Percentiles rank a stretch among this genome's conserved stretches.
Conservation (phyloP, 495 filamentous ascomycete species). For the Saxophila tyrrhenica region DNA sequence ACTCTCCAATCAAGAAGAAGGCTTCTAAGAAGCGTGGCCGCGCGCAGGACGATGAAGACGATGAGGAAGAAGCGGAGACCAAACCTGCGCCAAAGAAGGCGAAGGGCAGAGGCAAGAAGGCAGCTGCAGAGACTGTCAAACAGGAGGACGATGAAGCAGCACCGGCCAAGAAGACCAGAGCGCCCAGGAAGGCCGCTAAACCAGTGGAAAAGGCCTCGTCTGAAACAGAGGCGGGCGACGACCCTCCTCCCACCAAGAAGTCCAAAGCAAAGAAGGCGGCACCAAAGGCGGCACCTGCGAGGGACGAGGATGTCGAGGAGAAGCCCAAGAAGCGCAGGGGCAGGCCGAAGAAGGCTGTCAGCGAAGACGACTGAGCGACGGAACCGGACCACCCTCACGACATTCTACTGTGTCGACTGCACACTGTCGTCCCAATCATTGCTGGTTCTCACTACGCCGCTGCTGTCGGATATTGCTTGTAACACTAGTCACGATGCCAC, state of each 20-base stretch:
- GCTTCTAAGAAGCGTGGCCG: conserved; percentile 35
- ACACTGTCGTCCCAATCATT: too few species aligned
- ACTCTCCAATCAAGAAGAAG: conserved; percentile 22
- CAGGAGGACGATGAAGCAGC: conserved; percentile 12
- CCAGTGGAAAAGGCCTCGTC: conserved; percentile 20
- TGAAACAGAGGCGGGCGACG: conserved; percentile 16
- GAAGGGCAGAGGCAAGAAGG: conserved; percentile 11
- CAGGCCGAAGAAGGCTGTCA: conserved; percentile 21
- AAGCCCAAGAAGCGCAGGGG: conserved; percentile 15
- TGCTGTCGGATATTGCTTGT: too few species aligned
- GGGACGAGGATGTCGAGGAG: conserved; percentile 1
- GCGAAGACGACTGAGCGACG: conserved; percentile 4
- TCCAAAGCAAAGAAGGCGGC: conserved; percentile 25
- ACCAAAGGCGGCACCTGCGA: conserved; percentile 3
- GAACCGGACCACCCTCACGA: too few species aligned
- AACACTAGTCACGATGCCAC: too few species aligned
- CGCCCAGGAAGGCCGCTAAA: conserved; percentile 13
- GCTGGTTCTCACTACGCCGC: too few species aligned
- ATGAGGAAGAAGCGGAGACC: conserved; percentile 27
- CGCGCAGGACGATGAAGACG: conserved; percentile 27
- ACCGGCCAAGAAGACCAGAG: conserved; percentile 21
- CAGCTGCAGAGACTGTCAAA: conserved; percentile 20
- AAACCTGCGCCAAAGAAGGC: conserved; percentile 23
- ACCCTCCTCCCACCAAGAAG: conserved; percentile 20
- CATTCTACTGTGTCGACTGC: too few species aligned